Evolutionary conservation across 2,329 filamentous ascomycete species (phyloP), one percentile per base, ranked within the genome.

Genomic region (Parascedosporium putredinis): DNA sequence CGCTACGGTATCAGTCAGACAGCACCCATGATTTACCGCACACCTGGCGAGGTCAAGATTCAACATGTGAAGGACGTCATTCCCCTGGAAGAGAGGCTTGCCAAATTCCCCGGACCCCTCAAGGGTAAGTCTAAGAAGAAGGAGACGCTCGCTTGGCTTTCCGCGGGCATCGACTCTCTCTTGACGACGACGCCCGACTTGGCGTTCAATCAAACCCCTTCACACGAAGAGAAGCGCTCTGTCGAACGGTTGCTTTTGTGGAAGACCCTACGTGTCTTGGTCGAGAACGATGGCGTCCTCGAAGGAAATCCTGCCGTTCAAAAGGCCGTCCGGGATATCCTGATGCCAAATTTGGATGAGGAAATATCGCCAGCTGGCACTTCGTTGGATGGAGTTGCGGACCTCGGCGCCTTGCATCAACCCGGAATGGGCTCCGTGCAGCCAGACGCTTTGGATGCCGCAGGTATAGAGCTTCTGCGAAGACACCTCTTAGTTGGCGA

Each of bases 81-180:
- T 42, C 81, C 86, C 4, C 69, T 89, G 7, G 72, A 79, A 22
- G 88, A 93, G 29, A 77, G 82, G 2, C 69, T 93, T 45, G 76
- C 80, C 16, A 88, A 83, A 57, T 97, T 97, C 59, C 93, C 93
- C 0, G 93, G 93, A 0, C 93, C 94, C 3, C 70, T 98, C 24
- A 89, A 85, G 64, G 78, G 82, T 36, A 97, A 96, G 62, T 81
- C 83, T 1, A 97, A 95, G 73, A 98, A 98, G 74, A 98, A 97
- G 70, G 91, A 98, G 50, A 78, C 88, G 0, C 58, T 90, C 40
- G 67, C 79, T 2, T 98, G 94, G 93, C 72, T 98, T 42, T 78
- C 75, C 4, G 71, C 76, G 52, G 88, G 84, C 48, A 91, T 97
- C 50, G 83, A 87, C 33, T 70, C 70, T 1, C 67, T 96, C 31